Evolutionary conservation across 2,329 filamentous ascomycete species (phyloP).

Genomic region (Tympanopsis confertula): DNA sequence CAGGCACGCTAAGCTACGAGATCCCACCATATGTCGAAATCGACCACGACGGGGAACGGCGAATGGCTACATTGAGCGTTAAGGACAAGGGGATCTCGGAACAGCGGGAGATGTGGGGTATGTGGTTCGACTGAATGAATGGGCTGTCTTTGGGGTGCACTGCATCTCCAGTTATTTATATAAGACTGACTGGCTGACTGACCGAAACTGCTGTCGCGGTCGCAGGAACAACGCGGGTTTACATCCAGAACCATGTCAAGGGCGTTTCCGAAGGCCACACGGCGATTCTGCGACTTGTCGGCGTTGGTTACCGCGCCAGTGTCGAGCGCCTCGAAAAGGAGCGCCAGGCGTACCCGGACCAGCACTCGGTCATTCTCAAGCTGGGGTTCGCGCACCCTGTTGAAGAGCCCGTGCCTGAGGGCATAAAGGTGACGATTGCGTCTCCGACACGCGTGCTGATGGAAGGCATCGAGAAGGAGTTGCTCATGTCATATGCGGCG

Average conservation of each 20-base stretch:
- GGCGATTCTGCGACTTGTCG: slow-evolving; percentile 81
- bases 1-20: slow-evolving; percentile 64
- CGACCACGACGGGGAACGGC: slow-evolving; percentile 48
- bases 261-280: slow-evolving; percentile 95
- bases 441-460: slow-evolving; percentile 84
- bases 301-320: slow-evolving; percentile 86
- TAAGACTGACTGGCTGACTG: slow-evolving; percentile 1
- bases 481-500: slow-evolving; percentile 83
- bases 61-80: slow-evolving; percentile 59
- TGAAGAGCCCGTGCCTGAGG: slow-evolving; percentile 71
- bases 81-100: slow-evolving; percentile 55
- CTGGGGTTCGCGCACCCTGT: slow-evolving; percentile 94
- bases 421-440: slow-evolving; percentile 76
- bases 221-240: slow-evolving; percentile 76
- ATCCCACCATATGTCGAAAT: slow-evolving; percentile 72
- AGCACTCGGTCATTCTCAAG: slow-evolving; percentile 85
- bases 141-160: slow-evolving; percentile 1
- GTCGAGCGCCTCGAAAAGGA: slow-evolving; percentile 68
- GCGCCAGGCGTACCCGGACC: slow-evolving; percentile 58
- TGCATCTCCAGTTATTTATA: not conserved
- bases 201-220: slow-evolving; percentile 7
- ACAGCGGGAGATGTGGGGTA: slow-evolving; percentile 95
- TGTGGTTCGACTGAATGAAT: slow-evolving; percentile 3
- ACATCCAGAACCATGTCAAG: slow-evolving; percentile 79
- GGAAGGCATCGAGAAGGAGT: slow-evolving; percentile 76